Base-by-base conservation (phyloP, 345 rosid genomes). In the Eucalyptus sp. region DNA sequence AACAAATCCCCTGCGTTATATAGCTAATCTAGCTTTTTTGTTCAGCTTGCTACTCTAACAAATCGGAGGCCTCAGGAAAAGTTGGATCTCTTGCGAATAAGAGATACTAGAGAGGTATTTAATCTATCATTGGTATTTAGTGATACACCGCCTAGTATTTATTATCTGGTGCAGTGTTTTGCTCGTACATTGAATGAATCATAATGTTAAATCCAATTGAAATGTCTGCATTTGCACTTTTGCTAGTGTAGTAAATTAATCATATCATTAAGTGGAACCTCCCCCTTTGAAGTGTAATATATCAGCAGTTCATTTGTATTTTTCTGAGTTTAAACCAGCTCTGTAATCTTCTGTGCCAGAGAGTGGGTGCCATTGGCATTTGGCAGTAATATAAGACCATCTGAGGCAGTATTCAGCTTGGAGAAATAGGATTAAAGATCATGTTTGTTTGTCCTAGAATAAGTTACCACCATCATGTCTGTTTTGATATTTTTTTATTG, bases 91-190 rank as follows among this genome's bases (percentile, higher is more conserved):
- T 94, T 98, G 85, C 95, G 95, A 81, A 79, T 98, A 41, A 96
- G 93, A 91, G 97, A 96, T 93, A 96, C 98, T 50, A 90, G 81
- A 91, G 99, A 98, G 98, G 99, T 98, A 97, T 58, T 41, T 46
- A 25, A 54, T 68, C 16, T 29, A 50, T 43, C 50, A 13, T 62
- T 48, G 41, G 48, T 25, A 76, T 76, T 22, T 41, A 76, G 84
- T 41, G 48, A 76, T 20, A 41, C 48, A 76, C 84, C 22, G 81
- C 84, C 84, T 41, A 20, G 48, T 41, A 76, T 76, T 76, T 76
- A 20, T 76, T 44, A 76, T 76, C 84, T 20, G 84, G 48, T 20
- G 29, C 84, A 41, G 3, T 22, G 44, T 33, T 71, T 71, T 71
- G 84, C 48, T 76, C 5, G 0, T 76, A 76, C 15, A 76, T 24